Evolutionary conservation across 2,329 filamentous ascomycete genomes (phyloP), one percentile per base, ranked within the genome.

Genomic region (Neocatenulostroma microsporum): DNA sequence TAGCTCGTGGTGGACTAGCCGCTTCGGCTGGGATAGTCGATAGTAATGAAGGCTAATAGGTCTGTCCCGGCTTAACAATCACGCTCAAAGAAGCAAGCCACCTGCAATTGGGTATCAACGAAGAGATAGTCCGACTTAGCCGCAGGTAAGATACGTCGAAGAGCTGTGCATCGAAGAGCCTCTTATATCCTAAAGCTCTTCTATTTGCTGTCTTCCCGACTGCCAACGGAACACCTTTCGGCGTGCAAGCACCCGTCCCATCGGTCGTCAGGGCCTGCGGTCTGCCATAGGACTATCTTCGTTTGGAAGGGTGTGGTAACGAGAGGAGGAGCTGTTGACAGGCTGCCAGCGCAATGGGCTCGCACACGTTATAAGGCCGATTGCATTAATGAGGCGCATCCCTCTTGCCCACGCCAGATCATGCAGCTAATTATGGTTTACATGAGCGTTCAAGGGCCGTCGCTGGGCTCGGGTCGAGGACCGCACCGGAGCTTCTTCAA

Each of bases 91-190:
- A 49, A 50, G 44, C 46, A 48, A 46, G 34, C 40, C 44, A 27
- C 34, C 35, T 37, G 34, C 21, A 38, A 44, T 54, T 51, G 51
- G 48, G 46, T 54, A 49, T 49, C 45, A 46, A 50, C 38, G 42
- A 44, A 34, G 36, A 40, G 39, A 40, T 37, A 40, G 38, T 43
- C 48, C 42, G 40, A 50, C 45, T 51, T 54, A 49, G 48, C 48
- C 40, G 46, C 49, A 50, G 44, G 48, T 48, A 42, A 48, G 44
- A 46, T 46, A 46, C 37, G 21, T 29, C 19, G 12, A 31, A 12
- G 21, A 34, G 20, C 7, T 18, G 36, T 27, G 8, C 14, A 15
- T 20, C 18, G 12, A 15, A n/a, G 8, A 31, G n/a, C 32, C 34
- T 37, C 21, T 35, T 40, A 36, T 36, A 36, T 14, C 21, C n/a